Base-by-base conservation (phyloP, 2,329 filamentous ascomycete genomes). In the Nemania serpens region DNA sequence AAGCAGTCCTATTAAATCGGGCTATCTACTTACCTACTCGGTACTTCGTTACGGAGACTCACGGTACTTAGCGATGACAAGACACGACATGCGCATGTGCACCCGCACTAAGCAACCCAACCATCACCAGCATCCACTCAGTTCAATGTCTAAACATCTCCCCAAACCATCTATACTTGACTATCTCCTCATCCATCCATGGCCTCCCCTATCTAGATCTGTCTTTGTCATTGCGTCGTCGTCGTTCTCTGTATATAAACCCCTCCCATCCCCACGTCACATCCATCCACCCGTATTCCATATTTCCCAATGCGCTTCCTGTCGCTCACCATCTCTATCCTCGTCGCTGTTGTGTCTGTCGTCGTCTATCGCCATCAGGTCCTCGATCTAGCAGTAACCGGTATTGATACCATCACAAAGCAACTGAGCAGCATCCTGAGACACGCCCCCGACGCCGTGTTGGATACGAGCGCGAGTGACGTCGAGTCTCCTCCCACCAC, bases 311-410 rank as follows among this genome's bases (percentile, higher is more conserved):
- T 80, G 78, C 77, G 73, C 73, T 64, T 70, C 63, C 55, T 78
- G 58, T 74, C 75, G 63, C 66, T 77, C 62, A 65, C 70, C 50
- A 69, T 78, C 54, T 76, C 77, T 58, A 69, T 77, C 64, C 59
- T 78, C 57, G 68, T 78, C 61, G 77, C 74, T 59, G 64, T 78
- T 63, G 61, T 73, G 54, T 79, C 78, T 5, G 65, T 76, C 20
- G 13, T 75, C 50, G 53, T 75, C 37, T 76, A 73, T 45, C 66
- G 69, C 58, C 70, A 75, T 52, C 70, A 71, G 49, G 65, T 77
- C 22, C 9, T 69, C 64, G 68, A 69, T 20, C 57, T 73, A 51
- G 64, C 69, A 43, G 63, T 62, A 53, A 55, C 68, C 36, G 66
- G 66, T 42, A 36, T 73, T 43, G 45, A 66, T 22, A 60, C 61